Base-by-base conservation (phyloP, 805 yeast genomes). In the Candida arabinofermentans region DNA sequence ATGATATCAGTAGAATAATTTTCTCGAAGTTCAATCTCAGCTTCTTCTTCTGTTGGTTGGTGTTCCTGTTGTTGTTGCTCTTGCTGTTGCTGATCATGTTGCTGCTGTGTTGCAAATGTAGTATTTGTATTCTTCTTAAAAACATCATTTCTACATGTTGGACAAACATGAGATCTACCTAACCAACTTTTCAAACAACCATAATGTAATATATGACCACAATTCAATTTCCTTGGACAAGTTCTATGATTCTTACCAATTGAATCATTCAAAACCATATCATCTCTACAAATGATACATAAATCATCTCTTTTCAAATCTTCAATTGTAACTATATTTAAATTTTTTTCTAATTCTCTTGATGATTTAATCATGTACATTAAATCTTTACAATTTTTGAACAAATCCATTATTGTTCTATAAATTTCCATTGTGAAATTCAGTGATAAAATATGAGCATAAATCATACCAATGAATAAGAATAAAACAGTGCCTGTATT, bases 171-270 rank as follows among this genome's bases (percentile, higher is more conserved):
- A 0, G 96, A 87, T 49, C 96, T 75, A 57, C 86, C 95, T 51
- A 93, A 70, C 99, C 99, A 93, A 50, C 85, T 83, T 55, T 87
- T 85, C 47, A 93, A 71, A 61, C 99, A 93, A 4, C 93, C 90
- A 64, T 84, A 67, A 60, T 93, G 99, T 43, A 91, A 71, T 36
- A 87, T 82, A 62, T 93, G 99, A 21, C 87, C 85, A 69, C 99
- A 93, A 1, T 69, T 72, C 37, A 93, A 69, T 55, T 75, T 83
- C 61, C 87, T 88, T 4, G 98, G 96, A 37, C 65, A 69, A 34
- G 65, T 64, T 42, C 85, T 69, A 42, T 66, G 66, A 53, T 44
- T 61, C 22, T 35, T 42, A 3, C 40, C 45, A 8, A 36, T 44
- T 2, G 55, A 42, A 2, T 58, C 72, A 2, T 60, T 67, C 1